Evolutionary conservation across 2,329 filamentous ascomycete species (phyloP).

Genomic region (Pseudogymnoascus sp.): DNA sequence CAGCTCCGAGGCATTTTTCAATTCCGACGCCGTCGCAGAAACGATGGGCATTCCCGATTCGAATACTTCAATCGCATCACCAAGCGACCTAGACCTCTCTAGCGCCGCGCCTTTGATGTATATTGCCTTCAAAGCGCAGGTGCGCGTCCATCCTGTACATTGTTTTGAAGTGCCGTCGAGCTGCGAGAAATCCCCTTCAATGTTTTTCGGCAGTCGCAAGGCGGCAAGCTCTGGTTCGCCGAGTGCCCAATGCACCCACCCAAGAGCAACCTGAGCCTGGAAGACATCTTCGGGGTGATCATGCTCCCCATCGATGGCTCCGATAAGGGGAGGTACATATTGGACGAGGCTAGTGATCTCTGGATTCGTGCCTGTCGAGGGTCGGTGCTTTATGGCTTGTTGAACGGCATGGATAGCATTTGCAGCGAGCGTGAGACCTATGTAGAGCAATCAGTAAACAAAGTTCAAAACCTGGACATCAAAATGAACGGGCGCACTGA

Average conservation of each 20-base stretch:
- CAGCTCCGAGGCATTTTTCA: constrained; percentile 55
- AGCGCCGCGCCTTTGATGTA: constrained; percentile 68
- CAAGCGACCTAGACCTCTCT: constrained; percentile 40
- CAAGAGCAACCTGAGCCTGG: constrained; percentile 76
- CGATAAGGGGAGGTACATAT: constrained; percentile 36
- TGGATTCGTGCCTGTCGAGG: constrained; percentile 15
- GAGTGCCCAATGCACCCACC: constrained; percentile 75
- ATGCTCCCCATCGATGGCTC: constrained; percentile 52
- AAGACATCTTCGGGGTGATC: constrained; percentile 52
- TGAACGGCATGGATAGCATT: constrained; percentile 62
- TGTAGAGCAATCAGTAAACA: constrained; percentile 14
- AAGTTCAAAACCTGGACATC: constrained; percentile 11
- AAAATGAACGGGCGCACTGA: constrained; percentile 16
- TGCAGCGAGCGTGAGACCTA: constrained; percentile 64
- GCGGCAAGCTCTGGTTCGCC: constrained; percentile 60
- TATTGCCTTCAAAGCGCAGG: constrained; percentile 71
- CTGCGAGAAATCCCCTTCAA: constrained; percentile 48
- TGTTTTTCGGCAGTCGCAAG: constrained; percentile 54
- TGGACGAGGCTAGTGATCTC: constrained; percentile 22
- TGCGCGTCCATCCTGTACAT: constrained; percentile 68
- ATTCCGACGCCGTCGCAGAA: constrained; percentile 42
- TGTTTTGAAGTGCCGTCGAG: constrained; percentile 44
- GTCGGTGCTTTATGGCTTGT: constrained; percentile 36
- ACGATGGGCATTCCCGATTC: constrained; percentile 60
- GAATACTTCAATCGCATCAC: constrained; percentile 60